Evolutionary conservation across 176 grass and related monocot species (phyloP), one percentile per base, ranked within the genome.

Genomic region (Puya raimondii): DNA sequence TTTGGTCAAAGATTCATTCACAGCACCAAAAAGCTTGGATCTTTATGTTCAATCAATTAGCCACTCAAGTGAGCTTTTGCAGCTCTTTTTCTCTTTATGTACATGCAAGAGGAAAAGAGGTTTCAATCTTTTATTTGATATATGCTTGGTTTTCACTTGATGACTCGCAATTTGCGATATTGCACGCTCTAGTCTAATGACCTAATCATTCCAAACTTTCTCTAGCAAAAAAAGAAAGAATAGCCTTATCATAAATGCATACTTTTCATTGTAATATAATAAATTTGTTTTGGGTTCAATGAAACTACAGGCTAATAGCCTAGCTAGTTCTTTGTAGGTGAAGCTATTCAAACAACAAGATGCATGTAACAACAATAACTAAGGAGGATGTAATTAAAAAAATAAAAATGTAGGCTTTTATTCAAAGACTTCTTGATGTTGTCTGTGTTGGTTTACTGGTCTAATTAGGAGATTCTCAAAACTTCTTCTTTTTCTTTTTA

Each of bases 1-100:
- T 22, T 49, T 74, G 74, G 91, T 88, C 85, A 85, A 77, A 91
- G 87, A 83, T 96, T 85, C 80, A 85, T 70, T 75, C 52, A 58
- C 23, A 66, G 48, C 29, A 21, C 15, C 81, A 29, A 70, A 87
- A 77, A 72, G 76, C 14, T 70, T 49, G 74, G 23, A 81, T 81
- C 84, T 88, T 91, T 90, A 76, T 47, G 73, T 76, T 87, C 73
- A 87, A 87, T 95, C 78, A 85, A 58, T 23, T 49, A 65, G 15
- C 53, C 66, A 51, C 75, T 70, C 47, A 71, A 74, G 47, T 74
- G 42, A 9, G 68, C 72, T 70, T 51, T 6, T 81, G 68, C 47
- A 33, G 2, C 14, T 57, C 27, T 25, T 51, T 64, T 49, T 66
- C 22, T 20, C 23, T 47, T 48, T 64, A 23, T 16, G 18, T 58